A percentile compares a stretch with the other conserved stretches of the same genome.
Conservation (phyloP, 1,284 basidiomycete species). For the Chondrostereum purpureum region DNA sequence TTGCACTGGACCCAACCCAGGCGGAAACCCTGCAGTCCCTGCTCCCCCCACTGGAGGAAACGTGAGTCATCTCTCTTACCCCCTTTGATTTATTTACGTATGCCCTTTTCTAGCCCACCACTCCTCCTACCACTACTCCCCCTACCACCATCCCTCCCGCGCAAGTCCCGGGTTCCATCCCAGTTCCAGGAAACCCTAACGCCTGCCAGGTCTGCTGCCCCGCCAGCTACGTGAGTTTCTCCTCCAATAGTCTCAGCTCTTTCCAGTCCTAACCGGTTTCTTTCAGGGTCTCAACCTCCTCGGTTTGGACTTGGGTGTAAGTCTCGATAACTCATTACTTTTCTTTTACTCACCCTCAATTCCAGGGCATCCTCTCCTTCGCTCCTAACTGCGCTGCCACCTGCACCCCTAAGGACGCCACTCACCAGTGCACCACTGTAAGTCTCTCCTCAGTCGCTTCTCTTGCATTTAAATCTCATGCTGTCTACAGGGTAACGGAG, state of each 20-base stretch:
- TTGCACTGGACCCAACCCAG: no score
- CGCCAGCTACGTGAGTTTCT: background rate
- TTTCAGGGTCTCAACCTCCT: background rate
- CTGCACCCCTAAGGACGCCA: background rate
- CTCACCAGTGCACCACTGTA: background rate
- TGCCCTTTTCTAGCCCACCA: background rate
- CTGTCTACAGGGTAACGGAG: background rate
- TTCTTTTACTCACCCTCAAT: background rate
- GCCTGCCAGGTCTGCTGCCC: background rate
- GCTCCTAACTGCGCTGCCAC: background rate
- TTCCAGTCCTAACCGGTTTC: background rate
- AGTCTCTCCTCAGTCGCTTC: background rate
- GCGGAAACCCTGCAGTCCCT: background rate
- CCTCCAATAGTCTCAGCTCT: background rate
- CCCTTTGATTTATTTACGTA: background rate
- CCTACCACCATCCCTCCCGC: background rate
- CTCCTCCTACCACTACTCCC: background rate
- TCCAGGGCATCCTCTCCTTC: background rate
- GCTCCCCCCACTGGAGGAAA: background rate
- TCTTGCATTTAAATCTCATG: background rate
- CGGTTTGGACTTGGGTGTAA: background rate
- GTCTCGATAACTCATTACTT: background rate
- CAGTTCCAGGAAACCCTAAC: background rate
- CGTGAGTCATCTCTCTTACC: no score
- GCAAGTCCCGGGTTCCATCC: background rate